These are phyloP conservation scores for Melaleuca alternifolia DNA, from an alignment of 345 rosid genomes.

Conservation along the genomic window DNA sequence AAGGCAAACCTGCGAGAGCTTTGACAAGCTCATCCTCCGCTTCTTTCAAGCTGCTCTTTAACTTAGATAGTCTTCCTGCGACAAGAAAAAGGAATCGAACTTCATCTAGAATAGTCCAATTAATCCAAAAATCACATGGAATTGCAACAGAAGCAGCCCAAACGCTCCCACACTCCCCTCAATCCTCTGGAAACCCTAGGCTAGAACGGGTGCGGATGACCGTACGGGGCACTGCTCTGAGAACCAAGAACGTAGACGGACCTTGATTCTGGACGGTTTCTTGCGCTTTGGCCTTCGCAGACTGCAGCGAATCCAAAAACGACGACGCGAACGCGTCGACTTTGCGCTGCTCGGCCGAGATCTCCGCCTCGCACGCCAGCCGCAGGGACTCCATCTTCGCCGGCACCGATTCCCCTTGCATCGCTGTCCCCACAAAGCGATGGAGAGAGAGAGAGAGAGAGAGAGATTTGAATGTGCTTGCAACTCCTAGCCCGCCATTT, in stretches of 20 bases:
- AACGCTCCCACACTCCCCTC: not conserved
- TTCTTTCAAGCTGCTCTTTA: conserved; percentile 56
- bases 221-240: not conserved
- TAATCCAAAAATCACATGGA: not conserved
- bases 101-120: not conserved
- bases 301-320: conserved; percentile 29
- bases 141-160: not conserved
- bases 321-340: conserved; percentile 44
- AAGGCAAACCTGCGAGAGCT: conserved; percentile 51
- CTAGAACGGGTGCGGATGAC: not conserved
- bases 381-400: conserved; percentile 47
- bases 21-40: conserved; percentile 78
- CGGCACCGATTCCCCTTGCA: conserved; percentile 17
- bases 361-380: conserved; percentile 28
- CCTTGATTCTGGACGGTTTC: conserved; percentile 50
- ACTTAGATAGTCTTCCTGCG: conserved; percentile 39
- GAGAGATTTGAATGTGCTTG: not conserved
- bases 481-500: not conserved
- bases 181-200: not conserved
- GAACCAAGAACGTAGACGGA: not conserved
- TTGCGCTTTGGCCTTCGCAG: conserved; percentile 31
- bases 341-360: conserved; percentile 21
- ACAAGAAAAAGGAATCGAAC: not conserved
- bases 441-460: not conserved
- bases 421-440: not conserved